These are phyloP conservation scores for Phytophthora sojae DNA, from an alignment of 352 stramenopile genomes.

Conservation along the genomic window DNA sequence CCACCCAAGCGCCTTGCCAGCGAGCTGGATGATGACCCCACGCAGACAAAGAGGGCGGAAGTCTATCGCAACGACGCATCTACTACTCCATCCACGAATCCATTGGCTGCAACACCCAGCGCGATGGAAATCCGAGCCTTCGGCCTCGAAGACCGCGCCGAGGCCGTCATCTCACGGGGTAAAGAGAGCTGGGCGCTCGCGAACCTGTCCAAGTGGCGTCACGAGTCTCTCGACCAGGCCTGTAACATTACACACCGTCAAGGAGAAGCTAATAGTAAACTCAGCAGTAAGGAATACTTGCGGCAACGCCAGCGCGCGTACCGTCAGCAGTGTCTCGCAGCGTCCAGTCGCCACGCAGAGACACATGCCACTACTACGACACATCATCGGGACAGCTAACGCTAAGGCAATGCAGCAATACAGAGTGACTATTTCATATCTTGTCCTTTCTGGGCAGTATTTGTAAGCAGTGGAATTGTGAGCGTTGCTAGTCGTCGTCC, in stretches of 20 bases:
- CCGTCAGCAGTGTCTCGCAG: conserved; percentile 64
- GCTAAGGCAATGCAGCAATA: conserved; percentile 17
- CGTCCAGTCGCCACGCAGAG: conserved; percentile 7
- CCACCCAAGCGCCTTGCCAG: conserved; percentile 25
- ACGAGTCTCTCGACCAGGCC: conserved; percentile 47
- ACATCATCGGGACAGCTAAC: background rate
- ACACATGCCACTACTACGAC: background rate
- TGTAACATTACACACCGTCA: conserved; percentile 1
- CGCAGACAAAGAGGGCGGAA: conserved; percentile 13
- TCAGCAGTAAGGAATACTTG: conserved; percentile 57
- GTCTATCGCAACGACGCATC: background rate
- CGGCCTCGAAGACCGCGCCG: conserved; percentile 78
- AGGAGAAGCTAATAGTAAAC: conserved; percentile 2
- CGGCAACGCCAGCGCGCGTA: conserved; percentile 76
- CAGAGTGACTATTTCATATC: conserved; percentile 33
- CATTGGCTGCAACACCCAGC: conserved; percentile 29
- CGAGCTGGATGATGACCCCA: conserved; percentile 10
- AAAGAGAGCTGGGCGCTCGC: conserved; percentile 62
- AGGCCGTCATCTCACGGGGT: conserved; percentile 68
- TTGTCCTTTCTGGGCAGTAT: conserved; percentile 7
- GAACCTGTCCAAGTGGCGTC: conserved; percentile 73
- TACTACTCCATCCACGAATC: background rate
- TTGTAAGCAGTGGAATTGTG: background rate
- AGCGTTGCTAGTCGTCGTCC: conserved; percentile 57
- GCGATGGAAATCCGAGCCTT: conserved; percentile 70